Evolutionary conservation across 352 stramenopile species (phyloP).

Genomic region (Phytopythium ostracodes): DNA sequence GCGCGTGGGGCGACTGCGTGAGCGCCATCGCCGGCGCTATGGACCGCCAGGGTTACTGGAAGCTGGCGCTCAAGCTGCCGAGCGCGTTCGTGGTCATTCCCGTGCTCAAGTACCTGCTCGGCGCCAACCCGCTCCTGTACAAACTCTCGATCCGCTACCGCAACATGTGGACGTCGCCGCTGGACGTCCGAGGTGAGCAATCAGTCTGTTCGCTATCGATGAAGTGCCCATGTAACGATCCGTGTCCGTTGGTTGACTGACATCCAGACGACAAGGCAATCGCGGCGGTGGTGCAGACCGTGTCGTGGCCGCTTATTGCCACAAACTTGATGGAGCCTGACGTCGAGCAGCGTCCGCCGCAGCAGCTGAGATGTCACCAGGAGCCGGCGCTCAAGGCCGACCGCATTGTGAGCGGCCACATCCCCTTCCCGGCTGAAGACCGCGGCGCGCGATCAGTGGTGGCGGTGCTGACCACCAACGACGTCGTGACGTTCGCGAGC

Average conservation of each 20-base stretch:
- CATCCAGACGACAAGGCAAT: constrained; percentile 29
- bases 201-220: too few relatives aligned
- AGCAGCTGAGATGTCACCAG: constrained; percentile 13
- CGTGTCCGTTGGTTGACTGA: neutral
- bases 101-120: constrained; percentile 41
- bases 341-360: constrained; percentile 12
- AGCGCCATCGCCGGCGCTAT: constrained; percentile 26
- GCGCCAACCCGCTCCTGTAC: constrained; percentile 38
- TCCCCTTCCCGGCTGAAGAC: constrained; percentile 23
- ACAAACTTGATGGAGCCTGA: constrained; percentile 14
- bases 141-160: constrained; percentile 25
- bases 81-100: constrained; percentile 25
- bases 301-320: constrained; percentile 21
- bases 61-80: constrained; percentile 30
- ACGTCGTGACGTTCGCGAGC: constrained; percentile 34
- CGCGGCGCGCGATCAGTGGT: constrained; percentile 16
- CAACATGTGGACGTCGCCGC: constrained; percentile 32
- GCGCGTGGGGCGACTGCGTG: constrained; percentile 28
- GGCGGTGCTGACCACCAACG: constrained; percentile 28
- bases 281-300: constrained; percentile 21
- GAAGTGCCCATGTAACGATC: neutral
- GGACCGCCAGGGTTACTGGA: constrained; percentile 32
- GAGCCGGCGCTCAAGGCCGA: constrained; percentile 22
- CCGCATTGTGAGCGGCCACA: constrained; percentile 29
- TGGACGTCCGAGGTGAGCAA: constrained; percentile 29